These are phyloP conservation scores for Russula ochroleuca DNA, from an alignment of 768 basidiomycete genomes.

Conservation along the genomic window DNA sequence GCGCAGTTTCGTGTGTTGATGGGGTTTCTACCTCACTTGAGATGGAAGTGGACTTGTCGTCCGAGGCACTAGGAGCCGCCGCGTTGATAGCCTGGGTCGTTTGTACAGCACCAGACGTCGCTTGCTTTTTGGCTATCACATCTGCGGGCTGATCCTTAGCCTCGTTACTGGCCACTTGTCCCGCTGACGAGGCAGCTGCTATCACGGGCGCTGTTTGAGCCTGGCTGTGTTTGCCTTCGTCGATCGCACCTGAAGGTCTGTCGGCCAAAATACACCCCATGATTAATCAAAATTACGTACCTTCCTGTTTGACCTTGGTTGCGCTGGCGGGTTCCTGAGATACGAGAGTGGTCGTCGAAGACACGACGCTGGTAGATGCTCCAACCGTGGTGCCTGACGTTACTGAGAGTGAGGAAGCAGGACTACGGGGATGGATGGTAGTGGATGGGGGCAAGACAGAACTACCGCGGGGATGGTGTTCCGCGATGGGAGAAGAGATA, in stretches of 20 bases:
- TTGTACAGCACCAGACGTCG: not conserved
- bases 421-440: not conserved
- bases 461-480: not conserved
- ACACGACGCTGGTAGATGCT: not conserved
- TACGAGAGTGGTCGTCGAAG: slow-evolving; percentile 12
- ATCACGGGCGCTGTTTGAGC: not conserved
- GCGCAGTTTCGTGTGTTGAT: not conserved
- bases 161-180: not conserved
- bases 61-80: not conserved
- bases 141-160: not conserved
- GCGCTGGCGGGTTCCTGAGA: not conserved
- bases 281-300: not conserved
- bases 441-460: not conserved
- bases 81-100: not conserved
- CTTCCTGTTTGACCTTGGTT: slow-evolving; percentile 8
- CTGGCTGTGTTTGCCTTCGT: not conserved
- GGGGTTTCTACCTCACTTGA: not conserved
- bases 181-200: not conserved
- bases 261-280: not conserved
- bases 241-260: not conserved
- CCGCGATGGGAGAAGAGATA: not conserved
- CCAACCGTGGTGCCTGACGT: not conserved
- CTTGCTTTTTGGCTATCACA: not conserved
- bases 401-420: not conserved
- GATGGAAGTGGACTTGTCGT: not conserved